A percentile compares a stretch with the other conserved stretches of the same genome.
phyloP scores from a whole-genome alignment of 345 rosid genomes.

The Pistacia integerrima region DNA sequence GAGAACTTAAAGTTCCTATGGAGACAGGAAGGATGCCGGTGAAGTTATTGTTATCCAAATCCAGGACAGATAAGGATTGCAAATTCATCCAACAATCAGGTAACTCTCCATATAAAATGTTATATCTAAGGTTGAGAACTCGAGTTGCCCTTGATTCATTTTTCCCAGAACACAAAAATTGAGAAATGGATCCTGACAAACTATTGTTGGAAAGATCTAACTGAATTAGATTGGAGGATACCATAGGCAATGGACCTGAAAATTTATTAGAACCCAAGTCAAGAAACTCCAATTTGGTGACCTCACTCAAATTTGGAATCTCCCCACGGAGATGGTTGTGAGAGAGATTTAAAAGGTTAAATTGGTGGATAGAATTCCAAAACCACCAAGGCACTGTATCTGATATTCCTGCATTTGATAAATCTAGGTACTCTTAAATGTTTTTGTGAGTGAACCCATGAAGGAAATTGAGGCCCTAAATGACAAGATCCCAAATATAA shows the following conservation, averaged over 20 bases:
- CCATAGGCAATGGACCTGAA: constrained; percentile 20
- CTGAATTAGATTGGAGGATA: not conserved
- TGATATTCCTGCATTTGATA: constrained; percentile 30
- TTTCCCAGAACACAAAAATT: constrained; percentile 25
- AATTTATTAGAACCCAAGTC: constrained; percentile 30
- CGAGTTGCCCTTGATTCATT: constrained; percentile 5
- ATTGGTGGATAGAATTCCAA: constrained; percentile 18
- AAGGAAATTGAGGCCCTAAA: constrained; percentile 30
- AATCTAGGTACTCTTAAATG: constrained; percentile 12
- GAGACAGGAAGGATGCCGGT: constrained; percentile 2
- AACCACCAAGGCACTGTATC: constrained; percentile 34
- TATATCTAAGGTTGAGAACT: constrained; percentile 39
- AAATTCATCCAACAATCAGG: constrained; percentile 31
- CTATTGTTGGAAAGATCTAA: constrained; percentile 23
- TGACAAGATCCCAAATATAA: constrained; percentile 25
- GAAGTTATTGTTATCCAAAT: constrained; percentile 13
- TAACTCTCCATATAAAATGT: constrained; percentile 28
- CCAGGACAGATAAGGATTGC: not conserved
- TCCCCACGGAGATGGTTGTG: constrained; percentile 28
- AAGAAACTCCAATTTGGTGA: not conserved
- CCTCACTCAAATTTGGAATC: constrained; percentile 21
- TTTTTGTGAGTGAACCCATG: constrained; percentile 30
- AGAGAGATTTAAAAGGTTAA: constrained; percentile 25
- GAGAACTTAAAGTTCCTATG: not conserved
- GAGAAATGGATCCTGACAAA: not conserved